Conservation (phyloP, 2,329 filamentous ascomycete species). For the Claviceps monticola region DNA sequence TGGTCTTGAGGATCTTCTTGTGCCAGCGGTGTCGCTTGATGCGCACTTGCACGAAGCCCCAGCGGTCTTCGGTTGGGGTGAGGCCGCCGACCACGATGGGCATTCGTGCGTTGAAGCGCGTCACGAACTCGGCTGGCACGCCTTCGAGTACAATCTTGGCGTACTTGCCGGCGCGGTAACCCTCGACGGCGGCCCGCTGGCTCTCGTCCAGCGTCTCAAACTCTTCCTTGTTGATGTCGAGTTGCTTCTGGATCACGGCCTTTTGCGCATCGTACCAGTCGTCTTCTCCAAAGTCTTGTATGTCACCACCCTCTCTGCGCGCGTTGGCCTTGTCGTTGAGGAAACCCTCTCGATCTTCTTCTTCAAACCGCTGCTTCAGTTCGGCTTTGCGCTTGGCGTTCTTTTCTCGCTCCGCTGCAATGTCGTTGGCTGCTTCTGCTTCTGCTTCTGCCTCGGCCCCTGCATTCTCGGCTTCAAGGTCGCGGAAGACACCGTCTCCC, state of each 20-base stretch:
- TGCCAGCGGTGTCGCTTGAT: conserved; percentile 98
- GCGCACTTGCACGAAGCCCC: conserved; percentile 86
- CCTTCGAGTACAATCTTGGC: conserved; percentile 79
- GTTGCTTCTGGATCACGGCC: conserved; percentile 83
- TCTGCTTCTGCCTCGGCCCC: conserved; percentile 27
- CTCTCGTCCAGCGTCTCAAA: conserved; percentile 76
- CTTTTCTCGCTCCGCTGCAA: conserved; percentile 81
- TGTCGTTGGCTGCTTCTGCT: conserved; percentile 29
- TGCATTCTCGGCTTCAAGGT: conserved; percentile 47
- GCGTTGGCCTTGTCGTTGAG: conserved; percentile 76
- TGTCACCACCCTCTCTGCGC: conserved; percentile 50
- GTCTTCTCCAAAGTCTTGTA: conserved; percentile 85
- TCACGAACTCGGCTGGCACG: conserved; percentile 82
- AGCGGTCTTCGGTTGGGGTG: conserved; percentile 83
- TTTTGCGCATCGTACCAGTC: conserved; percentile 99
- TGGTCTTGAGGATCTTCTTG: conserved; percentile 97
- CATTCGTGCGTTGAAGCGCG: conserved; percentile 64
- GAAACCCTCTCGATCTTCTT: conserved; percentile 95
- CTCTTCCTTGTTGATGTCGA: conserved; percentile 91
- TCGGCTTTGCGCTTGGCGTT: conserved; percentile 92
- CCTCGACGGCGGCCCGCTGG: conserved; percentile 74
- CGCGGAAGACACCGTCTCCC: conserved; percentile 72
- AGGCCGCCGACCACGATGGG: conserved; percentile 88
- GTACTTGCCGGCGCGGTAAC: conserved; percentile 84
- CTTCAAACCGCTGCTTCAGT: conserved; percentile 84